These are phyloP conservation scores for Solanum aculeatissimum DNA, from an alignment of 305 asterid genomes.

Conservation along the genomic window DNA sequence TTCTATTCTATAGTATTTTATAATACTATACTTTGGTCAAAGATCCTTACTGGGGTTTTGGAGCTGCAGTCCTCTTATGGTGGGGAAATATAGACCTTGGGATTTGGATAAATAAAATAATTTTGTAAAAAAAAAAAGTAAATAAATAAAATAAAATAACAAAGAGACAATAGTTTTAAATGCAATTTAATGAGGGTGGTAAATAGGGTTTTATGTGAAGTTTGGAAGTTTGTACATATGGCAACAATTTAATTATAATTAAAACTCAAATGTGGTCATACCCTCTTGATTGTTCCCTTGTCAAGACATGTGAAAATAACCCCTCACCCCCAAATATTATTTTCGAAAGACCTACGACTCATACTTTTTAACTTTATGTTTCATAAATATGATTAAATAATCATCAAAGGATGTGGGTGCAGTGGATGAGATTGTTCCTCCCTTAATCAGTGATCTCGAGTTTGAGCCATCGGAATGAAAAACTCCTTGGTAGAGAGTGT, in stretches of 20 bases:
- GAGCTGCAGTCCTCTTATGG: slow-evolving; percentile 11
- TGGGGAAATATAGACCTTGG: slow-evolving; percentile 57
- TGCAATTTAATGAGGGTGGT: slow-evolving; percentile 2
- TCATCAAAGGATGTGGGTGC: too few species aligned
- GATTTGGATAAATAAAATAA: slow-evolving; percentile 23
- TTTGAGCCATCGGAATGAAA: too few species aligned
- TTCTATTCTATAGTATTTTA: background rate
- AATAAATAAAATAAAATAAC: background rate
- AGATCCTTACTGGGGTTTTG: slow-evolving; percentile 1
- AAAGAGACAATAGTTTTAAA: slow-evolving; percentile 2
- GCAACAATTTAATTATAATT: background rate
- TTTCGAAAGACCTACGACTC: accelerated
- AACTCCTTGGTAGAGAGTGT: too few species aligned
- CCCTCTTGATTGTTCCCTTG: background rate
- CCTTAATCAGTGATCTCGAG: too few species aligned
- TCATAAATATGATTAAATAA: too few species aligned
- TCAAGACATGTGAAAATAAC: background rate
- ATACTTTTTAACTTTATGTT: too few species aligned
- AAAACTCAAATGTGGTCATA: background rate
- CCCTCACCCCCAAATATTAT: background rate
- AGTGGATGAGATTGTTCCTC: too few species aligned
- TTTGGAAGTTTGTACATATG: background rate
- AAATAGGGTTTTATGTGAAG: background rate
- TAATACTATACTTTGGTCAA: background rate
- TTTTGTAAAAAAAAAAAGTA: slow-evolving; percentile 6